These are phyloP conservation scores for Nakaseomyces delphensis DNA, from an alignment of 1,139 yeast genomes.

Conservation along the genomic window DNA sequence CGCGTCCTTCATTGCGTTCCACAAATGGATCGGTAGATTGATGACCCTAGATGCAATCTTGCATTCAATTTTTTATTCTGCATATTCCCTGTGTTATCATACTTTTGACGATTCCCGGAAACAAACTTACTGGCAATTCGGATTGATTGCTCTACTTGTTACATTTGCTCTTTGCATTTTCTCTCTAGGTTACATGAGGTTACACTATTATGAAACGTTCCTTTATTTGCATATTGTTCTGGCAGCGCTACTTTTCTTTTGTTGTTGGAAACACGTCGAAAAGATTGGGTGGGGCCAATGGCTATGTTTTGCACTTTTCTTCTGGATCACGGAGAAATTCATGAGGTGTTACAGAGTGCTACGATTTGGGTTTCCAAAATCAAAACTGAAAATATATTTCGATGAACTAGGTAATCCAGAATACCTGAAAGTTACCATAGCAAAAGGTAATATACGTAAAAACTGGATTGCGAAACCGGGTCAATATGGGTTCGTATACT, in stretches of 20 bases:
- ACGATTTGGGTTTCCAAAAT: slow-evolving; percentile 39
- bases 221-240: slow-evolving; percentile 48
- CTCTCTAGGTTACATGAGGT: slow-evolving; percentile 46
- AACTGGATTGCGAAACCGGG: slow-evolving; percentile 33
- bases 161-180: slow-evolving; percentile 29
- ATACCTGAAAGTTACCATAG: slow-evolving; percentile 28
- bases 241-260: slow-evolving; percentile 48
- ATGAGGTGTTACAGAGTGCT: slow-evolving; percentile 43
- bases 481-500: slow-evolving; percentile 26
- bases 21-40: slow-evolving; percentile 57
- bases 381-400: slow-evolving; percentile 41
- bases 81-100: slow-evolving; percentile 22
- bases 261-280: slow-evolving; percentile 51
- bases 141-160: slow-evolving; percentile 41
- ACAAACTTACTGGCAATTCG: slow-evolving; percentile 39
- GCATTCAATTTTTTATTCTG: slow-evolving; percentile 42
- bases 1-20: slow-evolving; percentile 50
- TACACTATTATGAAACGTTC: slow-evolving; percentile 55
- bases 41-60: slow-evolving; percentile 32
- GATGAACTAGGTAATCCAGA: slow-evolving; percentile 29
- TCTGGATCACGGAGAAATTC: slow-evolving; percentile 57
- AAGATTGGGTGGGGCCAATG: slow-evolving; percentile 40
- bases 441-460: slow-evolving; percentile 18
- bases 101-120: slow-evolving; percentile 10
- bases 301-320: slow-evolving; percentile 45